Conservation (phyloP, 192 early-diverging fungal genomes). For the Coemansia sp. region DNA sequence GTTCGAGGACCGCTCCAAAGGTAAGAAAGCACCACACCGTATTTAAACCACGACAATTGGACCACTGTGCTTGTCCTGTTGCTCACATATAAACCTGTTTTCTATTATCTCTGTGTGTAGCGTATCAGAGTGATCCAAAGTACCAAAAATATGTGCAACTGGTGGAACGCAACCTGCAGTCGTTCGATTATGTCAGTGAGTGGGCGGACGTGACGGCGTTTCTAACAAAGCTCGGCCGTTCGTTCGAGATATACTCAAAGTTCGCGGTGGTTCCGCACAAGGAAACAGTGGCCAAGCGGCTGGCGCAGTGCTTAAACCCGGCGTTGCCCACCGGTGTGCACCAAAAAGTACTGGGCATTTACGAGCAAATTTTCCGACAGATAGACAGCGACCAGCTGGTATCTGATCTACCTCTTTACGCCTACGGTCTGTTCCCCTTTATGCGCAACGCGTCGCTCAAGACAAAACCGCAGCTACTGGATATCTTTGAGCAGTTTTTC, state of each 20-base stretch:
- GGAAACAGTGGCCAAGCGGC: slow-evolving; percentile 81
- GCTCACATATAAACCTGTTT: not conserved
- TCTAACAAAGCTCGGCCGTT: slow-evolving; percentile 78
- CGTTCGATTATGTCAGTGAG: slow-evolving; percentile 92
- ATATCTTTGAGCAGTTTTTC: slow-evolving; percentile 74
- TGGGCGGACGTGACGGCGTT: slow-evolving; percentile 96
- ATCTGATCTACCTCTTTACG: slow-evolving; percentile 83
- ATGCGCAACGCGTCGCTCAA: slow-evolving; percentile 78
- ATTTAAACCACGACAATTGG: too few relatives aligned
- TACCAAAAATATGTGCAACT: slow-evolving; percentile 81
- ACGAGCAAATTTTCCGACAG: slow-evolving; percentile 72
- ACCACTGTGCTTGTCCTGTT: too few relatives aligned
- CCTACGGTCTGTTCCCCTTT: slow-evolving; percentile 89
- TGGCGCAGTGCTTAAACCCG: slow-evolving; percentile 94
- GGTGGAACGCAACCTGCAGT: slow-evolving; percentile 83
- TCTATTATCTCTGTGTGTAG: slow-evolving; percentile 4
- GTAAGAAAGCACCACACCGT: slow-evolving; percentile 6
- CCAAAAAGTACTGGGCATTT: slow-evolving; percentile 89
- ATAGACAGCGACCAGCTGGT: slow-evolving; percentile 73
- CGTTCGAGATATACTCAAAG: slow-evolving; percentile 77
- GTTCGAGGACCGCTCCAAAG: slow-evolving; percentile 23
- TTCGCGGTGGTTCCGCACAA: slow-evolving; percentile 81
- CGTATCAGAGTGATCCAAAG: slow-evolving; percentile 68
- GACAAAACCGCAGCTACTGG: slow-evolving; percentile 84
- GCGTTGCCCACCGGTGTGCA: slow-evolving; percentile 94